Evolutionary conservation across 768 basidiomycete genomes (phyloP).

Genomic region (Leccinum sublutescens): DNA sequence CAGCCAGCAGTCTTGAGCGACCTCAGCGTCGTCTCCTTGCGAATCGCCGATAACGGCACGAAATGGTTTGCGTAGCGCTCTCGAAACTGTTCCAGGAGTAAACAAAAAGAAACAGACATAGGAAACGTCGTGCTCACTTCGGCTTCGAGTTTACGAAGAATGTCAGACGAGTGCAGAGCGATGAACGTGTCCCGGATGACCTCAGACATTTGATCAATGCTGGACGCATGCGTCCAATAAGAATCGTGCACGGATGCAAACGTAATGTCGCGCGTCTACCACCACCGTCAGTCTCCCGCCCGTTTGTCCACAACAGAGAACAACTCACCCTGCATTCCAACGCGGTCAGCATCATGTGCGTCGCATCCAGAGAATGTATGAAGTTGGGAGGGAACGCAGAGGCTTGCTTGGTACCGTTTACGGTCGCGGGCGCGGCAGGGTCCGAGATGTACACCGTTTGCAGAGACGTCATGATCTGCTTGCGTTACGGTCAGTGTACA

Average conservation of each 20-base stretch:
- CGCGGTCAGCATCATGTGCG: constrained; percentile 98
- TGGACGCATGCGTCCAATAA: constrained; percentile 95
- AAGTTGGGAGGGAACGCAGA: constrained; percentile 99
- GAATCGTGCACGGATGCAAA: constrained; percentile 99
- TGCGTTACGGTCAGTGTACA: constrained; percentile 42
- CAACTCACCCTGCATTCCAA: constrained; percentile 75
- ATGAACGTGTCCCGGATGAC: constrained; percentile 94
- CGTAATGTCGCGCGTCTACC: constrained; percentile 65
- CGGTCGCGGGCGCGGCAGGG: constrained; percentile 73
- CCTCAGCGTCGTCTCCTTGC: constrained; percentile 36
- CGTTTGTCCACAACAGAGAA: not conserved
- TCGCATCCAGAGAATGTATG: constrained; percentile 95
- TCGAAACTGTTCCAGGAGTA: constrained; percentile 49
- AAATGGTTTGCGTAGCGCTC: constrained; percentile 82
- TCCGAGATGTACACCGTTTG: constrained; percentile 91
- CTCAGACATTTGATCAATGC: constrained; percentile 84
- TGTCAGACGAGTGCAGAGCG: constrained; percentile 83
- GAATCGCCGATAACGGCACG: no score
- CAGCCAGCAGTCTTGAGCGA: constrained; percentile 45
- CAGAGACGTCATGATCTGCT: constrained; percentile 79
- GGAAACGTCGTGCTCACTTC: constrained; percentile 54
- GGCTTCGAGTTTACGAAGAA: constrained; percentile 64
- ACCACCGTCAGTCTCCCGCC: constrained; percentile 5
- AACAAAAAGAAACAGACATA: not conserved
- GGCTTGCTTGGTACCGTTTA: constrained; percentile 84